These are phyloP conservation scores for Aaosphaeria arxii DNA, from an alignment of 2,329 filamentous ascomycete species.

Conservation along the genomic window DNA sequence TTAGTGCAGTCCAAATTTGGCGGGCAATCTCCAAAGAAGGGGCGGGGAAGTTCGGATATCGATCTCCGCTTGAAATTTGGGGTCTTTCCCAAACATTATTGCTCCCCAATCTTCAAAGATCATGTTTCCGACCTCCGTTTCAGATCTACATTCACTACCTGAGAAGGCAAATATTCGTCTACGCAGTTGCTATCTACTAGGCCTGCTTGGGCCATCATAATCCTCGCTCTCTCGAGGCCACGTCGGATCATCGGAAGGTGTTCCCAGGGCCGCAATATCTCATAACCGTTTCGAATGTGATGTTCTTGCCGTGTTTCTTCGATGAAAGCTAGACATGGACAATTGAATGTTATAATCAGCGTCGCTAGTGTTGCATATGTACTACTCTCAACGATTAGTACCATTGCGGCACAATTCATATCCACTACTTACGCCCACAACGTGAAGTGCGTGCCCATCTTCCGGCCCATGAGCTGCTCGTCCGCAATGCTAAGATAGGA, in stretches of 20 bases:
- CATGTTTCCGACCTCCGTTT: conserved; percentile 6
- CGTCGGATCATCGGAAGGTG: conserved; percentile 17
- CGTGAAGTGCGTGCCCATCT: conserved; percentile 22
- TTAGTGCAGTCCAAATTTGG: too few relatives aligned
- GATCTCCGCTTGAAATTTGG: conserved; percentile 5
- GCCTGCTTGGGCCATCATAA: conserved; percentile 17
- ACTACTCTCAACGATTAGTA: conserved; percentile 2
- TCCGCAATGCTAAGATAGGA: conserved; percentile 17
- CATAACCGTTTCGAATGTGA: conserved; percentile 21
- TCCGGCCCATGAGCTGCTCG: conserved; percentile 20
- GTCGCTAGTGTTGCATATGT: conserved; percentile 18
- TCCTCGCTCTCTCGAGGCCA: conserved; percentile 15
- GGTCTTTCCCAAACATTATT: too few relatives aligned
- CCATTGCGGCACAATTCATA: neutral
- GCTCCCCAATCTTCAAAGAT: too few relatives aligned
- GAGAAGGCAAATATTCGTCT: neutral
- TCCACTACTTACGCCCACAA: conserved; percentile 13
- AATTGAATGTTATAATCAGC: conserved; percentile 15
- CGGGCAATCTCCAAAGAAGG: too few relatives aligned
- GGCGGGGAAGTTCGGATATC: conserved; percentile 5
- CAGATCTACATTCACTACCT: conserved; percentile 1
- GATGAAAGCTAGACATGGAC: conserved; percentile 15
- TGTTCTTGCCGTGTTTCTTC: conserved; percentile 18
- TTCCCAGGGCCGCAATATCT: conserved; percentile 16
- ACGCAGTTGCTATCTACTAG: conserved; percentile 11